Base-by-base conservation (phyloP, 306 rosid genomes). In the Cucumis hystrix region DNA sequence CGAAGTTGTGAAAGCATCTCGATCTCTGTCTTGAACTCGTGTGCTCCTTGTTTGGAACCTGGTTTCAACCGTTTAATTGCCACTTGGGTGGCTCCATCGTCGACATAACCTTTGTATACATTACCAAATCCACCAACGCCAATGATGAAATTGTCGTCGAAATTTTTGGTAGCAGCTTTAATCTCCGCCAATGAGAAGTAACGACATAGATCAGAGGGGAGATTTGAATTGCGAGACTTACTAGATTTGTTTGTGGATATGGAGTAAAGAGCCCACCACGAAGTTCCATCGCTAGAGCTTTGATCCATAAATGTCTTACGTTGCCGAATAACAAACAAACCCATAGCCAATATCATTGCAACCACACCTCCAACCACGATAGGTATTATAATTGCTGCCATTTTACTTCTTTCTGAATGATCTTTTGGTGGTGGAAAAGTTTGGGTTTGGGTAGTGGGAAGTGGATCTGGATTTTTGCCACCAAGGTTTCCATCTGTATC, bases 101-200 rank as follows among this genome's bases (percentile, higher is more conserved):
- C 81, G 0, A 79, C 51, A 77, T 25, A 75, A 0, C 86, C 85
- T 78, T 80, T 82, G 54, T 84, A 87, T 4, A 84, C 90, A 13
- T 87, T 40, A 3, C 87, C 90, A 18, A 87, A 87, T 7, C 90
- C 90, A 0, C 86, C 90, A 0, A 43, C 70, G 0, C 90, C 87
- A 20, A 87, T 57, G 7, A 82, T 77, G 23, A 25, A 80, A 10
- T 6, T 15, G 0, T 72, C 78, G 3, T 58, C 75, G 12, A 84
- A 87, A 18, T 80, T 45, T 49, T 87, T 66, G 16, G 90, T 82
- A 57, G 83, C 86, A 0, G 77, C 81, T 78, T 20, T 78, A 60
- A 84, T 84, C 51, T 82, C 84, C 0, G 78, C 35, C 45, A 82
- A 54, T 5, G 86, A 75, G 4, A 87, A 84, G 72, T 16, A 75